Evolutionary conservation across 2,329 filamentous ascomycete genomes (phyloP).

Genomic region (Stylonectria norvegica): DNA sequence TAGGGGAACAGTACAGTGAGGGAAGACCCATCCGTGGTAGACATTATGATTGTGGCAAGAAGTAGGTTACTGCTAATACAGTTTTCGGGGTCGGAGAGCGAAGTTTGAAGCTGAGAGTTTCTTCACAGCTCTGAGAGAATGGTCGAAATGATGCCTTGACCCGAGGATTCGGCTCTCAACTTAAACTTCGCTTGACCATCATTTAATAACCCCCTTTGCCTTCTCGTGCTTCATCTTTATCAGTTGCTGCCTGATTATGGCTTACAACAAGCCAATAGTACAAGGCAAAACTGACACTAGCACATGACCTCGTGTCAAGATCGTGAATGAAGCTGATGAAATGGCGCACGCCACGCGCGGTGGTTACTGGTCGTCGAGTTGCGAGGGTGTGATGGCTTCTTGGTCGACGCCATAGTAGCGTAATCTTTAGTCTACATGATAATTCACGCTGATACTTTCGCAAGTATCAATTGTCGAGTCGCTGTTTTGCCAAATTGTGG

Average conservation of each 20-base stretch:
- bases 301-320: constrained; percentile 26
- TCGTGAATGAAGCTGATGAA: constrained; percentile 12
- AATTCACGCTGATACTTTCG: too few relatives aligned
- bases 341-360: constrained; percentile 12
- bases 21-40: constrained; percentile 9
- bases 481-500: too few relatives aligned
- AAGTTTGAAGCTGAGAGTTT: too few relatives aligned
- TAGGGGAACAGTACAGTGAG: constrained; percentile 10
- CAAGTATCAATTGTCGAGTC: too few relatives aligned
- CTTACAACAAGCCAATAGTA: constrained; percentile 17
- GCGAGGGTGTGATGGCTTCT: not conserved
- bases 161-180: too few relatives aligned
- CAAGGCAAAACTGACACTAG: constrained; percentile 3
- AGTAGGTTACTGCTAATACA: not conserved
- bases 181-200: too few relatives aligned
- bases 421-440: too few relatives aligned
- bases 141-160: not conserved
- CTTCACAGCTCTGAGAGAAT: too few relatives aligned
- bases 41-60: not conserved
- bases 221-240: too few relatives aligned
- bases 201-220: too few relatives aligned
- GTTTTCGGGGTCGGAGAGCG: not conserved
- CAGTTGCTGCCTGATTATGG: constrained; percentile 22
- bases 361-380: constrained; percentile 11
- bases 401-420: constrained; percentile 1